Evolutionary conservation across 2,329 filamentous ascomycete species (phyloP), one percentile per base, ranked within the genome.

Genomic region (Hortaea werneckii): DNA sequence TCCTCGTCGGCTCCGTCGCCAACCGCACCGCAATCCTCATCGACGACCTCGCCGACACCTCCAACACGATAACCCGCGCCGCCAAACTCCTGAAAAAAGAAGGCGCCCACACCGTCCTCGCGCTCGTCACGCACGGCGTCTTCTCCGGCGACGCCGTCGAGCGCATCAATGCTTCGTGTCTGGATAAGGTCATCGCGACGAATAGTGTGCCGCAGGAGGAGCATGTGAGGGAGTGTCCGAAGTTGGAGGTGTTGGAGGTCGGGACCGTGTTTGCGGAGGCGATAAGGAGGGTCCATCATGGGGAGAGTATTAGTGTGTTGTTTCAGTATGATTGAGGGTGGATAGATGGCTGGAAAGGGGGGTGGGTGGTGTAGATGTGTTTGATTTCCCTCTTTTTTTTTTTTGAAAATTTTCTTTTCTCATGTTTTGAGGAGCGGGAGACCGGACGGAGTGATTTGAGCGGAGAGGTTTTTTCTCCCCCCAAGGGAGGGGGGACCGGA

Each of bases 11-110:
- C 52, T 81, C 94, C 61, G 87, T 95, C 45, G 75, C 77, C 45
- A 80, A 85, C 56, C 82, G 85, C 54, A 83, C 85, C 43, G 86
- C 87, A 55, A 95, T 98, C 58, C 74, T 98, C 49, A 80, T 98
- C 52, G 92, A 98, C 65, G 92, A 98, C 65, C 74, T 98, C 58
- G 86, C 86, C 13, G 92, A 98, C 65, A 98, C 92, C 1, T 92
- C 85, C 46, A 96, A 96, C 69, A 98, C 92, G 34, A 95, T 96
- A 58, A 96, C 90, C 0, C 80, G 92, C 50, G 92, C 92, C 6
- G 92, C 92, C 29, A 95, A 96, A 72, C 76, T 96, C n/a, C 72
- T 96, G 54, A 95, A 95, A 73, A 90, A 87, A 59, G 87, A 95
- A 68, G 80, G 80, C 30, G 92, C 92, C n/a, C 84, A 82, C 32